Conservation (phyloP, 192 early-diverging fungal genomes). For the Umbelopsis isabellina region DNA sequence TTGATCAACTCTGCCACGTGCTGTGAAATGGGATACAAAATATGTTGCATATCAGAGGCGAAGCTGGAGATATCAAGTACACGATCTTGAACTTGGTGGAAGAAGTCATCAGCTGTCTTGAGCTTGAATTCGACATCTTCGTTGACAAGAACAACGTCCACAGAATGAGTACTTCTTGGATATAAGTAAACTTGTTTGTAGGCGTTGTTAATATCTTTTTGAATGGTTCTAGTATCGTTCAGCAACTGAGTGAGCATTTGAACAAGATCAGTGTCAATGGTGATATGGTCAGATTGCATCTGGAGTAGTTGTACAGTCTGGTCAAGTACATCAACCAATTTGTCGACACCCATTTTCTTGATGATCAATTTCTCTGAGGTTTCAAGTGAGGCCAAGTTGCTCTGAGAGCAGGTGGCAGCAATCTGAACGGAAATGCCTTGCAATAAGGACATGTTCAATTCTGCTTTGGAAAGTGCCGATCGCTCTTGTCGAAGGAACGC, state of each 20-base stretch:
- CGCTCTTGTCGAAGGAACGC: slow-evolving; percentile 64
- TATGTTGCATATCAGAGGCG: slow-evolving; percentile 39
- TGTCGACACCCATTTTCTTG: slow-evolving; percentile 12
- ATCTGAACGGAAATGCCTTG: slow-evolving; percentile 35
- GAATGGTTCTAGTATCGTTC: slow-evolving; percentile 6
- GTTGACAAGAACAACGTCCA: slow-evolving; percentile 31
- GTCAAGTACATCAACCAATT: not conserved
- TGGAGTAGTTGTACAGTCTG: not conserved
- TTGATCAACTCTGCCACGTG: slow-evolving; percentile 42
- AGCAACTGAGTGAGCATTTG: not conserved
- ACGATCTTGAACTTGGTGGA: slow-evolving; percentile 33
- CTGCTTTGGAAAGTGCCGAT: slow-evolving; percentile 13
- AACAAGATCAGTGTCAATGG: not conserved
- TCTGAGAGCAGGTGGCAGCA: not conserved
- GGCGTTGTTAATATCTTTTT: slow-evolving; percentile 25
- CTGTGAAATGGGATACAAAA: slow-evolving; percentile 43
- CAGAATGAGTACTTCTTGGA: slow-evolving; percentile 25
- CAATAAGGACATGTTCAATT: slow-evolving; percentile 23
- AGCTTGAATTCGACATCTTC: slow-evolving; percentile 36
- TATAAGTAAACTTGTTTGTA: slow-evolving; percentile 33
- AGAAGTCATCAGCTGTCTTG: slow-evolving; percentile 33
- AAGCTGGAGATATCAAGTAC: slow-evolving; percentile 26
- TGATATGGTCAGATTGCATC: not conserved
- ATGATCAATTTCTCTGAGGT: not conserved
- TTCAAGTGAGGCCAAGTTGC: not conserved